phyloP scores from a whole-genome alignment of 768 basidiomycete species.

The Scleroderma citrinum region DNA sequence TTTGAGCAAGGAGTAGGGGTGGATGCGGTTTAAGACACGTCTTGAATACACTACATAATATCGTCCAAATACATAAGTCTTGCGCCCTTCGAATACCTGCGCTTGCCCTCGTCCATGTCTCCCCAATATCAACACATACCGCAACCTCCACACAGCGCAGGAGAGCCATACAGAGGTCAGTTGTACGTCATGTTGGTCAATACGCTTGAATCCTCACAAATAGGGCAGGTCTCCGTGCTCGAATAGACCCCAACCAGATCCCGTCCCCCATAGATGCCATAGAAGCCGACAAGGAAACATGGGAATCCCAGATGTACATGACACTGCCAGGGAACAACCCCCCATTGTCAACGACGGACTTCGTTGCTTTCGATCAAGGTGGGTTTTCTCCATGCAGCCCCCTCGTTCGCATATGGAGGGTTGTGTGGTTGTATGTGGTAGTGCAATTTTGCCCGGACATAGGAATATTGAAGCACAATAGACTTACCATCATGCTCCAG shows the following conservation, averaged over 20 bases:
- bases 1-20: no score
- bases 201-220: conserved; percentile 1
- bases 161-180: conserved; percentile 41
- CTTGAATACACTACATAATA: no score
- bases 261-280: conserved; percentile 85
- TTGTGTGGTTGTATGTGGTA: no score
- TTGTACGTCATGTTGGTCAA: neutral
- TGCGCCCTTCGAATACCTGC: no score
- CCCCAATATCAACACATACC: conserved; percentile 34
- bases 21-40: no score
- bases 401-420: neutral
- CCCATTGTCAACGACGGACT: conserved; percentile 86
- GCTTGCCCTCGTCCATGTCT: conserved; percentile 11
- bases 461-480: neutral
- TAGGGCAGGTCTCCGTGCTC: conserved; percentile 60
- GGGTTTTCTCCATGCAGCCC: conserved; percentile 4
- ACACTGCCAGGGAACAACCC: conserved; percentile 57
- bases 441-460: no score
- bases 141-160: conserved; percentile 57
- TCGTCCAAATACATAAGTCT: no score
- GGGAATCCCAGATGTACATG: conserved; percentile 66
- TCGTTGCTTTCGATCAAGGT: conserved; percentile 89
- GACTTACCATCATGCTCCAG: conserved; percentile 25
- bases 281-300: conserved; percentile 72
- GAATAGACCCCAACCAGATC: conserved; percentile 83